A percentile compares a stretch with the other conserved stretches of the same genome.
These are phyloP conservation scores for Eruca vesicaria DNA, from an alignment of 441 rosid species.

Conservation along the genomic window DNA sequence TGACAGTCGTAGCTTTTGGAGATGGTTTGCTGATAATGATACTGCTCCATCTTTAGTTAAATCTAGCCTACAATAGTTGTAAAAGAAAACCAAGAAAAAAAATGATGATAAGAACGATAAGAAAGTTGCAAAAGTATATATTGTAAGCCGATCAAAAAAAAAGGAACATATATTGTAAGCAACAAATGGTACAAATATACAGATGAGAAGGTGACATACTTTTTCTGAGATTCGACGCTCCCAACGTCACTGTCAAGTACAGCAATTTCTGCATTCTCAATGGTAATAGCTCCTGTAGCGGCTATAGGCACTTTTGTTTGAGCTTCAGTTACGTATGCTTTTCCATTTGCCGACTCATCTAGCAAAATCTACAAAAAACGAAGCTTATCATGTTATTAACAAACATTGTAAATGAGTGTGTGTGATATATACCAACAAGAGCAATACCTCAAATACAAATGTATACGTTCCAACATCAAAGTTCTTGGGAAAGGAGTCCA, in stretches of 20 bases:
- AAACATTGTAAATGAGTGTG: constrained; percentile 8
- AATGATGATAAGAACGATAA: constrained; percentile 6
- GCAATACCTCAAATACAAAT: constrained; percentile 80
- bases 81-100: constrained; percentile 19
- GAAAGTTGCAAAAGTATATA: background rate
- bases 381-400: constrained; percentile 6
- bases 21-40: constrained; percentile 90
- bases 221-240: constrained; percentile 66
- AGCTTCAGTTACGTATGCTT: constrained; percentile 58
- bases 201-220: constrained; percentile 45
- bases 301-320: constrained; percentile 58
- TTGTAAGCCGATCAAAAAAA: too few species aligned
- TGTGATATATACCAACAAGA: constrained; percentile 12
- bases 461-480: constrained; percentile 80
- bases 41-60: constrained; percentile 55
- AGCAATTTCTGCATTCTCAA: constrained; percentile 69
- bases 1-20: constrained; percentile 79
- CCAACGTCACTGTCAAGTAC: constrained; percentile 88
- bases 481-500: constrained; percentile 54
- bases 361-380: constrained; percentile 47
- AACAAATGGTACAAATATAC: background rate
- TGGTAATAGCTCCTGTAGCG: constrained; percentile 57
- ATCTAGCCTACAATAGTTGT: constrained; percentile 54
- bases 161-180: too few species aligned
- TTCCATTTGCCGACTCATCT: constrained; percentile 60